phyloP scores from a whole-genome alignment of 768 basidiomycete species.

The Amyloporia xantha region DNA sequence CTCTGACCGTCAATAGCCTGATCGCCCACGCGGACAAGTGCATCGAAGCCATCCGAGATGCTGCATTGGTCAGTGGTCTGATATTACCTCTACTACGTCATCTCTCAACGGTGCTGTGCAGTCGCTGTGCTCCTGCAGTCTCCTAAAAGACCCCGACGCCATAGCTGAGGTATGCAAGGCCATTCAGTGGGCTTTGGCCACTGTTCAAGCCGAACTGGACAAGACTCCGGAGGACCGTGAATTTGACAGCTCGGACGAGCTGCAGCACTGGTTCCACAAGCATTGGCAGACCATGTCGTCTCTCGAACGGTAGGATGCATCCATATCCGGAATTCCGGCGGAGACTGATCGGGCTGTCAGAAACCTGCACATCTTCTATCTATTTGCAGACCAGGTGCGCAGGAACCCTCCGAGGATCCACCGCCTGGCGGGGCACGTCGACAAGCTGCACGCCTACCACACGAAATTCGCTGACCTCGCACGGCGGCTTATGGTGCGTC shows the following conservation, averaged over 20 bases:
- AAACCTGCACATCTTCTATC: slow-evolving; percentile 14
- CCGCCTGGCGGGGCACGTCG: slow-evolving; percentile 10
- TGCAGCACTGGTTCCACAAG: slow-evolving; percentile 12
- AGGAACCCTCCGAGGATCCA: slow-evolving; percentile 15
- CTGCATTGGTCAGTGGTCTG: slow-evolving; percentile 10
- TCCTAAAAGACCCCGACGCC: slow-evolving; percentile 12
- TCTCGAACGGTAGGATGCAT: slow-evolving; percentile 14
- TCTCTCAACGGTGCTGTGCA: not conserved
- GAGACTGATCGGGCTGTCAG: too few species aligned
- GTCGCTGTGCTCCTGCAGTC: slow-evolving; percentile 12
- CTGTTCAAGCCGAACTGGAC: slow-evolving; percentile 11
- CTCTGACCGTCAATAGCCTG: slow-evolving; percentile 10
- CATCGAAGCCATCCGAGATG: slow-evolving; percentile 10
- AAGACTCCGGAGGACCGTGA: slow-evolving; percentile 11
- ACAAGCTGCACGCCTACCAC: slow-evolving; percentile 15
- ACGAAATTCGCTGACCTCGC: slow-evolving; percentile 17
- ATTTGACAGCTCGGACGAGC: slow-evolving; percentile 5
- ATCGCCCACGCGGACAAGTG: slow-evolving; percentile 9
- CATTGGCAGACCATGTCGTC: slow-evolving; percentile 14
- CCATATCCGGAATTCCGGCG: too few species aligned
- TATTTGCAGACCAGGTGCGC: slow-evolving; percentile 11
- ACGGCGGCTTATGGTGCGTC: slow-evolving; percentile 12
- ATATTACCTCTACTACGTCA: not conserved
- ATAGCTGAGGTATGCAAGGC: slow-evolving; percentile 9
- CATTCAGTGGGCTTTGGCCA: slow-evolving; percentile 5